Base-by-base conservation (phyloP, 352 stramenopile genomes). In the Pythium diclinum region DNA sequence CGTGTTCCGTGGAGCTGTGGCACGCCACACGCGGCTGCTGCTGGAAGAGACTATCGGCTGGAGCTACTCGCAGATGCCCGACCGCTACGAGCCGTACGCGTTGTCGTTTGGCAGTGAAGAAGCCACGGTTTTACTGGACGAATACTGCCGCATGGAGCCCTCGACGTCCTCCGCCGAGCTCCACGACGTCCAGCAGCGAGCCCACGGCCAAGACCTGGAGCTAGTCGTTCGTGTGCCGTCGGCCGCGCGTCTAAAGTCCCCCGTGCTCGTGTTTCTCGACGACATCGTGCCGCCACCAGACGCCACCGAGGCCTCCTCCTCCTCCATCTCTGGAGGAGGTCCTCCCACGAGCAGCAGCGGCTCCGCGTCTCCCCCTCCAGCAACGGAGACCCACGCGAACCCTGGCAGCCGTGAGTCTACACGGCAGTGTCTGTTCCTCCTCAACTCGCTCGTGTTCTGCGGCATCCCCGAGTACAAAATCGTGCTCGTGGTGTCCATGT, bases 21-120 rank as follows among this genome's bases (percentile, higher is more conserved):
- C 33, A 10, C 23, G 51, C 25, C 51, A 57, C 17, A 42, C 13
- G 23, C 51, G 51, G 13, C 51, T 57, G 51, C 30, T 57, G 23
- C 25, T 57, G n/a, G 51, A 57, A 14, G 51, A 57, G 30, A n/a
- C 51, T 23, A 36, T 57, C 51, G 51, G 51, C 11, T 57, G 51
- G 51, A 36, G 23, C 25, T 57, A 40, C 30, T 57, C 51, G 16
- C 25, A 36, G 25, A 23, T 23, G 14, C 23, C 51, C 7, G 51
- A 36, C 25, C 23, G 30, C 11, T 57, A 42, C 17, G 30, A 57
- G 16, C 51, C 51, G 28, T 25, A 32, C n/a, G 23, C 51, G 13
- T 10, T 57, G 7, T 36, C 30, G 11, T 57, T 36, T 21, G 51
- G 51, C 9, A 21, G 23, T 6, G 16, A 36, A 13, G 51, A 57